Percentiles rank a stretch among this genome's conserved stretches.
phyloP scores from a whole-genome alignment of 441 rosid genomes.

The Bruguiera hainesii region DNA sequence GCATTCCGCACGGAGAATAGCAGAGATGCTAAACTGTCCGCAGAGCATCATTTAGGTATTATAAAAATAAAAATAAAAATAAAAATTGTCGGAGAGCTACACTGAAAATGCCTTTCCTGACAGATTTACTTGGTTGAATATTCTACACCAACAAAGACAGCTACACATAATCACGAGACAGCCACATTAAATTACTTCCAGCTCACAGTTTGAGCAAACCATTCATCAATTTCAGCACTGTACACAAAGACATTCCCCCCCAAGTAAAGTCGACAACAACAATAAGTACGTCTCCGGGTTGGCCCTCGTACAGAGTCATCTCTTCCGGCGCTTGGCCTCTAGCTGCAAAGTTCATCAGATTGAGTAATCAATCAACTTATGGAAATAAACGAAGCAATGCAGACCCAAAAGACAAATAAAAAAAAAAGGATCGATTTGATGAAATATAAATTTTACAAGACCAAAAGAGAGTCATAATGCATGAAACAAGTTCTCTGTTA shows the following conservation, averaged over 20 bases:
- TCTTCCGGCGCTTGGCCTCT: slow-evolving; percentile 51
- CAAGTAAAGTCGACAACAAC: slow-evolving; percentile 29
- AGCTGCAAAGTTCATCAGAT: slow-evolving; percentile 31
- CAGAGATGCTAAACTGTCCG: slow-evolving; percentile 4
- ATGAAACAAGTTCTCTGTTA: too few relatives aligned
- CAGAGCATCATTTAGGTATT: slow-evolving; percentile 9
- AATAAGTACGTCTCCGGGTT: slow-evolving; percentile 18
- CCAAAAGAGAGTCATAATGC: too few relatives aligned
- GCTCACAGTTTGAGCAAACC: slow-evolving; percentile 31
- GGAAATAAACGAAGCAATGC: background rate
- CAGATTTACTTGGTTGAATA: slow-evolving; percentile 15
- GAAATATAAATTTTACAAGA: too few relatives aligned
- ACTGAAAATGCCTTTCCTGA: slow-evolving; percentile 19
- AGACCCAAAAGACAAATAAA: background rate
- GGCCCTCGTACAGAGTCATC: slow-evolving; percentile 23
- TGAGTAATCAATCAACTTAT: background rate
- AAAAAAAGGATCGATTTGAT: background rate
- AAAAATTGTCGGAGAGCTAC: slow-evolving; percentile 10
- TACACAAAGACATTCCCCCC: slow-evolving; percentile 41
- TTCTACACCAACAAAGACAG: slow-evolving; percentile 26
- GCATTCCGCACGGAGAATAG: slow-evolving; percentile 2
- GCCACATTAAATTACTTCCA: slow-evolving; percentile 33
- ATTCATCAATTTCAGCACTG: slow-evolving; percentile 29
- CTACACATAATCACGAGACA: slow-evolving; percentile 31
- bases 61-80: background rate